A percentile compares a stretch with the other conserved stretches of the same genome.
Conservation (phyloP, 306 rosid genomes). For the Pachyrhizus erosus region DNA sequence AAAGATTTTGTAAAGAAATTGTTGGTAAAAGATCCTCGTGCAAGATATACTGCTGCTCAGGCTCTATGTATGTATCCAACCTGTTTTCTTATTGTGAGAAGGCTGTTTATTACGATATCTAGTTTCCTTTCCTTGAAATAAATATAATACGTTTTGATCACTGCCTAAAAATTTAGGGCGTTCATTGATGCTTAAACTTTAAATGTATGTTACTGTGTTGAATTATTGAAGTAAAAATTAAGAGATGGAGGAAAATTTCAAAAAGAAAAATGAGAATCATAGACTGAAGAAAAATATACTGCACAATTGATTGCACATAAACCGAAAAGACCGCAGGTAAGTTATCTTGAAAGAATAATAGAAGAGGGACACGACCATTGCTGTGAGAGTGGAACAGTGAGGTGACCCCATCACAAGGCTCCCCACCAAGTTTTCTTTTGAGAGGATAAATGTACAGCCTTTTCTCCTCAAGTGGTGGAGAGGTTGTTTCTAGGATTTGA, state of each 20-base stretch:
- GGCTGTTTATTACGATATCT: constrained; percentile 35
- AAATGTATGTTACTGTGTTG: neutral
- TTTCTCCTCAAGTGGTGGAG: neutral
- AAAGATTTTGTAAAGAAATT: constrained; percentile 96
- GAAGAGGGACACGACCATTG: neutral
- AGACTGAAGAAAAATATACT: neutral
- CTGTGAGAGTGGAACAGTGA: neutral
- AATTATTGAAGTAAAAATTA: neutral
- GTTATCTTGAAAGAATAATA: neutral
- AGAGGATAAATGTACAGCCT: neutral
- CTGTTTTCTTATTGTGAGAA: constrained; percentile 37
- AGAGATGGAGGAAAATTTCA: neutral
- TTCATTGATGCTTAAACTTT: constrained; percentile 14
- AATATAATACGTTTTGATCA: neutral
- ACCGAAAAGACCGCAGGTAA: neutral
- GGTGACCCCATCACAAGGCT: neutral
- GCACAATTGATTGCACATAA: constrained; percentile 13
- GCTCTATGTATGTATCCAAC: constrained; percentile 79
- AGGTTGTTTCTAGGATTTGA: neutral
- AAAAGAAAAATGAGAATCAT: neutral
- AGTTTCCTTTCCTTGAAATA: constrained; percentile 23
- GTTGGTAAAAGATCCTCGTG: constrained; percentile 94
- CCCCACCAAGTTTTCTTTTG: neutral
- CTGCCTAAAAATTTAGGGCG: constrained; percentile 36
- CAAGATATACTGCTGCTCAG: constrained; percentile 99